Evolutionary conservation across 257 asterid species (phyloP), one percentile per base, ranked within the genome.

Genomic region (Orobanche coerulescens): DNA sequence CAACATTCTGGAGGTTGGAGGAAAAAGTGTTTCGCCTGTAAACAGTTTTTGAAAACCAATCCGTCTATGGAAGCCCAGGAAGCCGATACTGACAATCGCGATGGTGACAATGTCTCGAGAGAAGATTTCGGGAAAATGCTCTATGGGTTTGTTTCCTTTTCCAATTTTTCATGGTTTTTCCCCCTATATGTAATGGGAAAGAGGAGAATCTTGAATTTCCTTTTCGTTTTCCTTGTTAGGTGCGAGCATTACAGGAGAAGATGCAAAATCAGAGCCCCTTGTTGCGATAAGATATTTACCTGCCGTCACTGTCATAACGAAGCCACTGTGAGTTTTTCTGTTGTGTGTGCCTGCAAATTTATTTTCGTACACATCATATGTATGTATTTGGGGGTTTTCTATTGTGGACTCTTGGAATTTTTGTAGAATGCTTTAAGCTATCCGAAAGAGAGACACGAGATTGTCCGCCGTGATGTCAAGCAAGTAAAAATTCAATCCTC

Each of bases 301-400:
- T 90, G 95, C 82, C 95, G 97, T 42, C 97, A 86, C 76, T 90
- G 97, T 76, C 97, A 90, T 76, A 87, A 90, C 73, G 96, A 87
- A 50, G 86, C 95, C 58, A 69, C 74, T 68, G 97, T 90, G 22
- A 55, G 73, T 31, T 60, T 25, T 22, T 19, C 1, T 28, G 19
- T 9, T 26, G 31, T 54, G 7, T 24, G 20, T n/a, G 9, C 4
- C 3, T 55, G 16, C 24, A 48, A 25, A 37, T 55, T 22, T n/a
- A 14, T 42, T 18, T 3, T 55, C 46, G 9, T 56, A 6, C 54
- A 31, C 15, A 13, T 44, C 18, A 6, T 55, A 34, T 37, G 49
- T 7, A 26, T 13, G 18, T 52, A 13, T 47, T 47, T 20, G 53
- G 28, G 50, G 14, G 18, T 46, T 23, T 36, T 50, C 26, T 36